These are phyloP conservation scores for Chaetomium tenue DNA, from an alignment of 495 filamentous ascomycete species.

Conservation along the genomic window DNA sequence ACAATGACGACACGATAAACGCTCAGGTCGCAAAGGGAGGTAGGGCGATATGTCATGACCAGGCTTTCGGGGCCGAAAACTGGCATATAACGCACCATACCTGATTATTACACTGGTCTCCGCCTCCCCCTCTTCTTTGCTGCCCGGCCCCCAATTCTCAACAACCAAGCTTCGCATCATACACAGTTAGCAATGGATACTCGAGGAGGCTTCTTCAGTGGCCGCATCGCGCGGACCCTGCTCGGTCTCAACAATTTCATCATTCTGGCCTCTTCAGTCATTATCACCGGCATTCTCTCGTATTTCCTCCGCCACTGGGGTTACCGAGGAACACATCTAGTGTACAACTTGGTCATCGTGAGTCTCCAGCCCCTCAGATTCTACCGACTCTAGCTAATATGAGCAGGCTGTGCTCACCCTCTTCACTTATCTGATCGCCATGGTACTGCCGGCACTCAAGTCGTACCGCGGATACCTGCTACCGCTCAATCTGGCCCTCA, in stretches of 20 bases:
- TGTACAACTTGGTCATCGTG: conserved; percentile 33
- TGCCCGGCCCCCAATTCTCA: neutral
- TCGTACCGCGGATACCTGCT: conserved; percentile 34
- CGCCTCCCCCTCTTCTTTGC: neutral
- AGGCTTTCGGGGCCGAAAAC: no score
- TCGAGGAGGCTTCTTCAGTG: conserved; percentile 11
- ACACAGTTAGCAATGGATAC: neutral
- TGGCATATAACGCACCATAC: no score
- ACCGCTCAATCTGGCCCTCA: conserved; percentile 35
- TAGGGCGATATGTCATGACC: no score
- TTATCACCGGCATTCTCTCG: conserved; percentile 31
- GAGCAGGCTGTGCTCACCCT: conserved; percentile 28
- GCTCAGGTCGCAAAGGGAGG: no score
- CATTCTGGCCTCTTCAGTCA: conserved; percentile 31
- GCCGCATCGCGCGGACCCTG: conserved; percentile 22
- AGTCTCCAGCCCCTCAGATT: neutral
- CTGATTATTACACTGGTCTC: no score
- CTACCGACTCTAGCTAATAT: neutral
- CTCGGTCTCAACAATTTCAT: conserved; percentile 29
- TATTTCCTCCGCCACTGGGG: conserved; percentile 25
- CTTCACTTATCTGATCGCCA: conserved; percentile 29
- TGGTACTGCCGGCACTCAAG: conserved; percentile 30
- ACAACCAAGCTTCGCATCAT: neutral
- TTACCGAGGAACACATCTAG: conserved; percentile 24
- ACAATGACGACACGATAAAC: no score